These are phyloP conservation scores for Amylostereum chailletii DNA, from an alignment of 1,284 basidiomycete species.

Conservation along the genomic window DNA sequence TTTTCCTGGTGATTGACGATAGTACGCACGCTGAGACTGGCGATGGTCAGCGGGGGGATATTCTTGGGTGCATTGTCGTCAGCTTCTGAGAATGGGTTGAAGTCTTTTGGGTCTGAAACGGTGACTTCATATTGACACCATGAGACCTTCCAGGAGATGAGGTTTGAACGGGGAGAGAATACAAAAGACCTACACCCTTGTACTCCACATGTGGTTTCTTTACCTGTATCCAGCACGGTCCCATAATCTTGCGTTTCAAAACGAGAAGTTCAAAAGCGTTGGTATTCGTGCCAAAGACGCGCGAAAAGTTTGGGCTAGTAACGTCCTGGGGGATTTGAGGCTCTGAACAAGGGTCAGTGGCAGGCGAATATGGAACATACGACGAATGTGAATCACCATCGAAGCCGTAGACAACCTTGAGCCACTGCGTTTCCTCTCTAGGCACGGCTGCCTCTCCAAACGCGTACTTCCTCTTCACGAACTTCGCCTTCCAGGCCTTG, in stretches of 20 bases:
- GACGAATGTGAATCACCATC: conserved; percentile 41
- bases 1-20: conserved; percentile 94
- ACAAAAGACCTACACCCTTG: conserved; percentile 56
- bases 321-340: conserved; percentile 64
- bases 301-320: conserved; percentile 78
- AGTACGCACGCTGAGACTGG: conserved; percentile 85
- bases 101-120: conserved; percentile 79
- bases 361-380: not conserved
- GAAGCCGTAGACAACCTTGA: conserved; percentile 88
- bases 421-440: conserved; percentile 74
- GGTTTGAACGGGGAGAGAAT: conserved; percentile 4
- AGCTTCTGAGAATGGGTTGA: conserved; percentile 76
- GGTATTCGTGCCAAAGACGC: conserved; percentile 90
- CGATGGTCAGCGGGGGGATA: conserved; percentile 83
- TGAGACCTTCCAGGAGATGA: conserved; percentile 51
- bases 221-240: conserved; percentile 94
- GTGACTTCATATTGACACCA: conserved; percentile 96
- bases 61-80: conserved; percentile 73
- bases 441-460: conserved; percentile 87
- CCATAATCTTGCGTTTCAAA: conserved; percentile 96
- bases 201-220: conserved; percentile 65
- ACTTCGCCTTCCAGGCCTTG: conserved; percentile 74
- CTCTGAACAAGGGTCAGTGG: conserved; percentile 24
- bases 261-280: conserved; percentile 94
- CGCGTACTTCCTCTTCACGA: conserved; percentile 87